Conservation (phyloP, 371 early-diverging fungal species). For the Saksenaea oblongispora region DNA sequence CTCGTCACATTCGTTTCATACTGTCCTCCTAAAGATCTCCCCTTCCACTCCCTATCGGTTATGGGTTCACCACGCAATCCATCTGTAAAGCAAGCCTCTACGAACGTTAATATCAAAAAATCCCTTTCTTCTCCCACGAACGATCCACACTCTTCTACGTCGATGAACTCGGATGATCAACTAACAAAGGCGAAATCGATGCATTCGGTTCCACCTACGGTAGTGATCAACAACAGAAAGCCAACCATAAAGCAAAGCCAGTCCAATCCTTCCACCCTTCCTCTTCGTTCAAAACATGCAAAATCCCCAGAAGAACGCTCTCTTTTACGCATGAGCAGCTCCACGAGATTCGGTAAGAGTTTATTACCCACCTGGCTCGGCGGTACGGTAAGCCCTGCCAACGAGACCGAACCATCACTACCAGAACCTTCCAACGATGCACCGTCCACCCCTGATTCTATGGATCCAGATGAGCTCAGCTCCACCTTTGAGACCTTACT, state of each 20-base stretch:
- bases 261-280: slow-evolving; percentile 3
- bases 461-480: slow-evolving; percentile 3
- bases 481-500: slow-evolving; percentile 13
- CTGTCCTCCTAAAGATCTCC: neutral
- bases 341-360: slow-evolving; percentile 44
- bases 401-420: neutral
- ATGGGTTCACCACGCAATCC: slow-evolving; percentile 1
- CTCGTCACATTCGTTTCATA: slow-evolving; percentile 1
- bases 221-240: neutral
- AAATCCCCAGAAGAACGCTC: slow-evolving; percentile 13
- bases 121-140: slow-evolving; percentile 7
- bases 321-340: slow-evolving; percentile 28
- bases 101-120: slow-evolving; percentile 2
- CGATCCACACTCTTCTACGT: neutral
- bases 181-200: neutral
- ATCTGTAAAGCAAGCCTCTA: slow-evolving; percentile 4
- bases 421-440: slow-evolving; percentile 7
- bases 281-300: slow-evolving; percentile 1
- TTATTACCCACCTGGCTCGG: slow-evolving; percentile 45
- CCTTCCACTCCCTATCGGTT: slow-evolving; percentile 5
- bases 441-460: neutral
- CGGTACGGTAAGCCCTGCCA: slow-evolving; percentile 12
- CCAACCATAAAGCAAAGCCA: neutral
- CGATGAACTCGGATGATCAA: slow-evolving; percentile 4
- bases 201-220: neutral